A percentile compares a stretch with the other conserved stretches of the same genome.
These are phyloP conservation scores for Syncephalastrum sp. DNA, from an alignment of 371 early-diverging fungal genomes.

Conservation along the genomic window DNA sequence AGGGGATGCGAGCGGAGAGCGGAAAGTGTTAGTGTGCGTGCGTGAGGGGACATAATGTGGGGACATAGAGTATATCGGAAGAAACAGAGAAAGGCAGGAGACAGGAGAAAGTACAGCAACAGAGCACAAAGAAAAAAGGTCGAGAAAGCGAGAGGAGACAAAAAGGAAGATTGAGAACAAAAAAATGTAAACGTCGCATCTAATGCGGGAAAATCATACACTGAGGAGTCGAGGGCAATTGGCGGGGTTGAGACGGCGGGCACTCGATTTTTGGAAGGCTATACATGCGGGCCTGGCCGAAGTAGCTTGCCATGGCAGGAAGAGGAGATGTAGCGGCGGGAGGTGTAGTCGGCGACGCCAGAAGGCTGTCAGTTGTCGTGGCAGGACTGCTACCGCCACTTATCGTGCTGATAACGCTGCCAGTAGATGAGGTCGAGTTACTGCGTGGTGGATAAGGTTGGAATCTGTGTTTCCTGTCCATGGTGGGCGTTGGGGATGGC, in stretches of 20 bases:
- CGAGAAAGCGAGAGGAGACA: slow-evolving; percentile 1
- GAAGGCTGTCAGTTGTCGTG: not conserved
- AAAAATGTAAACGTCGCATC: not conserved
- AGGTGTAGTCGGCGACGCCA: slow-evolving; percentile 11
- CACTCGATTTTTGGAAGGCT: not conserved
- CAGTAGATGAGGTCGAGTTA: not conserved
- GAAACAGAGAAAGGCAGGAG: too few relatives aligned
- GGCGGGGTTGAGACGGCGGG: not conserved
- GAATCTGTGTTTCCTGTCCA: not conserved
- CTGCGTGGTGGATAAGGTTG: not conserved
- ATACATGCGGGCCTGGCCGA: slow-evolving; percentile 1
- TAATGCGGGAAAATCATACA: not conserved
- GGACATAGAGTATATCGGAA: too few relatives aligned
- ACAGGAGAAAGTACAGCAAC: too few relatives aligned
- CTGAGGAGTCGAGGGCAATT: not conserved
- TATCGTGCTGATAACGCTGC: not conserved
- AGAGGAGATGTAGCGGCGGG: slow-evolving; percentile 4
- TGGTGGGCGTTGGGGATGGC: not conserved
- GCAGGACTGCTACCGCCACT: slow-evolving; percentile 10
- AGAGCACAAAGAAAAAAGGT: slow-evolving; percentile 1
- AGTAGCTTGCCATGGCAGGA: slow-evolving; percentile 2
- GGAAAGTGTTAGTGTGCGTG: too few relatives aligned
- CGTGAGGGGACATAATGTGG: too few relatives aligned
- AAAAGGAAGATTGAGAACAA: not conserved
- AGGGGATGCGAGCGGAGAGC: too few relatives aligned